A percentile compares a stretch with the other conserved stretches of the same genome.
Evolutionary conservation across 2,329 filamentous ascomycete species (phyloP).

Genomic region (Neocatenulostroma microsporum): DNA sequence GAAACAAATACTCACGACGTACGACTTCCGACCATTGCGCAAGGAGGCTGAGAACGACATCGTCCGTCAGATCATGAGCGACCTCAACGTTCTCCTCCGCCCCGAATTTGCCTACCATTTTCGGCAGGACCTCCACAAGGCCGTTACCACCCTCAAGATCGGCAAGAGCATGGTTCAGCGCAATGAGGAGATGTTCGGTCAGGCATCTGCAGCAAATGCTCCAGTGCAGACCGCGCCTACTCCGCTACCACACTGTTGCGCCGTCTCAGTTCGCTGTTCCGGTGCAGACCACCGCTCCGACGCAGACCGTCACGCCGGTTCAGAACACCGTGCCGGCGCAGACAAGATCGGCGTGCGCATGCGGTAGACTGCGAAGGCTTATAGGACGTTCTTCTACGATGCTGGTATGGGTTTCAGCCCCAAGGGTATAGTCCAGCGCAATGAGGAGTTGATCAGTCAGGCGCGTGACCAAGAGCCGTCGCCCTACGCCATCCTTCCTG

Average conservation of each 20-base stretch:
- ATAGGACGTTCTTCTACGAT: constrained; percentile 6
- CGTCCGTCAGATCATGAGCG: constrained; percentile 2
- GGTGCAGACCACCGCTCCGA: too few relatives aligned
- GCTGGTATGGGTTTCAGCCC: constrained; percentile 9
- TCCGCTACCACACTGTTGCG: too few relatives aligned
- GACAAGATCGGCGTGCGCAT: constrained; percentile 12
- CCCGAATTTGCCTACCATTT: background rate
- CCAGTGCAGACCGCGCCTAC: too few relatives aligned
- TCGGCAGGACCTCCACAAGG: constrained; percentile 2
- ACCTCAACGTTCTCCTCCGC: constrained; percentile 6
- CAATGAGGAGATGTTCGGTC: too few relatives aligned
- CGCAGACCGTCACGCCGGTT: too few relatives aligned
- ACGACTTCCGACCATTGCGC: constrained; percentile 12
- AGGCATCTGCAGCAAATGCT: too few relatives aligned
- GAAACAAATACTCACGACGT: too few relatives aligned
- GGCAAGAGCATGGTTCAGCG: too few relatives aligned
- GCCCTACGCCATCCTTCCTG: too few relatives aligned
- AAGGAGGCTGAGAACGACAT: constrained; percentile 3
- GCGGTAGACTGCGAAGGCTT: constrained; percentile 8
- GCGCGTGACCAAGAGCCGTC: constrained; percentile 4
- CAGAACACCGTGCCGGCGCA: too few relatives aligned
- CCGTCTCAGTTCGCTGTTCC: too few relatives aligned
- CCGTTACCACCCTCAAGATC: too few relatives aligned
- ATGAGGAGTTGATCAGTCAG: constrained; percentile 9
- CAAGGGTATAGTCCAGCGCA: constrained; percentile 12